phyloP scores from a whole-genome alignment of 352 stramenopile species.

The Globisporangium megalacanthum region DNA sequence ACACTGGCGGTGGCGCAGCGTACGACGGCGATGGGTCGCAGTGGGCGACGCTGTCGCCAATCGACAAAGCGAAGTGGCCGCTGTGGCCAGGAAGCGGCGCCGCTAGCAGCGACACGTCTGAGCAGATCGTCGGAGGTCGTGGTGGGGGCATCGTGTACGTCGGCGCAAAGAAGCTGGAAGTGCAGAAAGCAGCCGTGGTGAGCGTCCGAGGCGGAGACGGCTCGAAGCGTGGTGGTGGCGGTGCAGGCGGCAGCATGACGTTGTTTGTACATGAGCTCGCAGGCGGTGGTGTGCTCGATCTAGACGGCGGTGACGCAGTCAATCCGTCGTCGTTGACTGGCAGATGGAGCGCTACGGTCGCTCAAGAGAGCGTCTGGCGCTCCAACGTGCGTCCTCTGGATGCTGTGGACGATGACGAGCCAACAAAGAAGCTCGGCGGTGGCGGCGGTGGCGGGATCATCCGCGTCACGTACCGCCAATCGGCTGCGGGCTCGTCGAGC shows the following conservation, averaged over 20 bases:
- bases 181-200: constrained; percentile 38
- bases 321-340: constrained; percentile 6
- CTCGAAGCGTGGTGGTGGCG: constrained; percentile 60
- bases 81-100: constrained; percentile 67
- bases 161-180: constrained; percentile 35
- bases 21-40: constrained; percentile 29
- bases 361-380: constrained; percentile 25
- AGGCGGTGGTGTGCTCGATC: constrained; percentile 54
- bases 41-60: background rate
- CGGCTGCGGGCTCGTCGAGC: constrained; percentile 12
- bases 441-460: constrained; percentile 56
- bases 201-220: constrained; percentile 49
- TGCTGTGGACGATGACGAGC: constrained; percentile 6
- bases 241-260: constrained; percentile 58
- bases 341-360: background rate
- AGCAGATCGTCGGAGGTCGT: constrained; percentile 50
- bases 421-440: constrained; percentile 34
- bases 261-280: constrained; percentile 52
- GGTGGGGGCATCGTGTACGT: constrained; percentile 76
- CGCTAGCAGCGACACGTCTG: constrained; percentile 38
- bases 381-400: constrained; percentile 7
- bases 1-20: constrained; percentile 31
- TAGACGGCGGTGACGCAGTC: constrained; percentile 41
- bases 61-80: constrained; percentile 28
- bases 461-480: constrained; percentile 44